These are phyloP conservation scores for Cryptococcus amylolentus DNA, from an alignment of 1,284 basidiomycete species.

Conservation along the genomic window DNA sequence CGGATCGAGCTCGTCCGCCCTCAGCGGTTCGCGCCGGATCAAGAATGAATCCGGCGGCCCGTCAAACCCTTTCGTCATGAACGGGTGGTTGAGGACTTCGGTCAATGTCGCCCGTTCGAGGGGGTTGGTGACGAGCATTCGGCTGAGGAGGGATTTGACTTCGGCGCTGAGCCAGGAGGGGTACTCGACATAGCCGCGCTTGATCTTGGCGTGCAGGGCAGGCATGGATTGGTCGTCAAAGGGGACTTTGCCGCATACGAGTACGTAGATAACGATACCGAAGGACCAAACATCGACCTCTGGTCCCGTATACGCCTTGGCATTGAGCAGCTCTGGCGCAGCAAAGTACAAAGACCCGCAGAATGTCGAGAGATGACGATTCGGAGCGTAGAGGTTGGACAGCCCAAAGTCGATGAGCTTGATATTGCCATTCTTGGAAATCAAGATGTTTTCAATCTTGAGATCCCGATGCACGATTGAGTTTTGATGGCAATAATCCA, in stretches of 20 bases:
- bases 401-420: conserved; percentile 99
- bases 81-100: conserved; percentile 88
- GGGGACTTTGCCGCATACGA: conserved; percentile 97
- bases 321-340: conserved; percentile 93
- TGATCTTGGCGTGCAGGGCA: conserved; percentile 97
- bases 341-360: conserved; percentile 98
- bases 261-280: conserved; percentile 93
- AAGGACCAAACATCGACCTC: conserved; percentile 99
- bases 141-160: conserved; percentile 87
- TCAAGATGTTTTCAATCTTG: conserved; percentile 99
- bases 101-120: conserved; percentile 71
- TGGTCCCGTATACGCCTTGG: conserved; percentile 92
- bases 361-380: conserved; percentile 81
- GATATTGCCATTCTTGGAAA: conserved; percentile 97
- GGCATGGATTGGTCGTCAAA: conserved; percentile 99
- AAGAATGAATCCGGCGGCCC: conserved; percentile 79
- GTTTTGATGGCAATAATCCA: conserved; percentile 96
- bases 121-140: conserved; percentile 97
- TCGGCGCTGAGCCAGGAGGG: conserved; percentile 95
- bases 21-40: conserved; percentile 80
- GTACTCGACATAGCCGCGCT: conserved; percentile 93
- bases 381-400: conserved; percentile 92
- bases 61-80: conserved; percentile 88
- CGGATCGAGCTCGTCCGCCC: conserved; percentile 78
- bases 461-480: conserved; percentile 95